phyloP scores from a whole-genome alignment of 805 yeast genomes.

The Wickerhamomyces tratensis region DNA sequence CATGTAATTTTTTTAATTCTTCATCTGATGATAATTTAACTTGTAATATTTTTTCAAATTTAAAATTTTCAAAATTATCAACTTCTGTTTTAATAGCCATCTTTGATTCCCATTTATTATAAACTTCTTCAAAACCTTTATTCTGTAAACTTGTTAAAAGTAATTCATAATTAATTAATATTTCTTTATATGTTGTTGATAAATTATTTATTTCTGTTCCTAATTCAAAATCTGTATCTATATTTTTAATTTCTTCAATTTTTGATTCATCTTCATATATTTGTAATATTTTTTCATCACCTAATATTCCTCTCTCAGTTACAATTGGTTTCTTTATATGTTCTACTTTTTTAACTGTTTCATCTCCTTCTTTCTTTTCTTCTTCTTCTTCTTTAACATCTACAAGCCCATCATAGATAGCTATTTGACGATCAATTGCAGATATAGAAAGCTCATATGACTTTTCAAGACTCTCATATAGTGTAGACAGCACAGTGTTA shows the following conservation, averaged over 20 bases:
- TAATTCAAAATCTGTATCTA: background rate
- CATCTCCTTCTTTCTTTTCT: too few relatives aligned
- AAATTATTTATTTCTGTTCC: background rate
- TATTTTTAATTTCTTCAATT: too few relatives aligned
- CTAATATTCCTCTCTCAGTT: background rate
- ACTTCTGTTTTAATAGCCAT: conserved; percentile 7
- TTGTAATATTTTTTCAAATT: conserved; percentile 8
- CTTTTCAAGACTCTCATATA: background rate
- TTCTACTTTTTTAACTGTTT: too few relatives aligned
- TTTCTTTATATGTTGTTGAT: background rate
- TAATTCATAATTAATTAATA: too few relatives aligned
- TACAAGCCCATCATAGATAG: background rate
- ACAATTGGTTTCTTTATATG: too few relatives aligned
- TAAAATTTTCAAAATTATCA: conserved; percentile 4
- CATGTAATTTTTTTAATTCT: conserved; percentile 8
- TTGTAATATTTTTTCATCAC: background rate
- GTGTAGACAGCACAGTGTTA: background rate
- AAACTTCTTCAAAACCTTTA: background rate
- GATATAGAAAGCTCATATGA: background rate
- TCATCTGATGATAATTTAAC: conserved; percentile 1
- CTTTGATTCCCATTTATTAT: background rate
- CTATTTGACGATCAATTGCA: background rate
- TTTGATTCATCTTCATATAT: background rate
- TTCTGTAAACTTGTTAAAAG: background rate
- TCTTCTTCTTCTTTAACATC: too few relatives aligned